Conservation (phyloP, 192 early-diverging fungal species). For the Oehlia diaphana region DNA sequence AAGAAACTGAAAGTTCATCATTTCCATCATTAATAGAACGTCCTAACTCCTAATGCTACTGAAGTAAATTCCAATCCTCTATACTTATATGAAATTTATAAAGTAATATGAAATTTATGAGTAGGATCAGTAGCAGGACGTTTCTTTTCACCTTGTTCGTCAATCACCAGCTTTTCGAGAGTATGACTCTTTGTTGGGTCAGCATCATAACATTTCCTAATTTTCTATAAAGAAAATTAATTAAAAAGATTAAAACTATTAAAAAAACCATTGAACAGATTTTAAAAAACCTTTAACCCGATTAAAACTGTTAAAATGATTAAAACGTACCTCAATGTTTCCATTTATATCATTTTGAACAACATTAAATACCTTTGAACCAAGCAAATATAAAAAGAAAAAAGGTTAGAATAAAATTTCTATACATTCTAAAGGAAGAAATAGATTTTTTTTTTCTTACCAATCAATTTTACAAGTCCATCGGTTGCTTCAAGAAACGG, state of each 20-base stretch:
- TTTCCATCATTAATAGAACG: constrained; percentile 51
- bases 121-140: constrained; percentile 67
- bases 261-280: constrained; percentile 20
- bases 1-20: constrained; percentile 71
- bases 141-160: constrained; percentile 78
- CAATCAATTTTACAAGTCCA: constrained; percentile 75
- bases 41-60: constrained; percentile 61
- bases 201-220: constrained; percentile 70
- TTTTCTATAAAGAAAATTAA: constrained; percentile 59
- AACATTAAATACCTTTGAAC: constrained; percentile 70
- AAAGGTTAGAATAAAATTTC: background rate
- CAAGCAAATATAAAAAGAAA: constrained; percentile 57
- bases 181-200: constrained; percentile 72
- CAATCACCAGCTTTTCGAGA: constrained; percentile 77
- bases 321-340: constrained; percentile 72
- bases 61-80: constrained; percentile 81
- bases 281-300: no score
- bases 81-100: background rate
- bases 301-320: background rate
- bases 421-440: background rate
- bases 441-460: constrained; percentile 34
- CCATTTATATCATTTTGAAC: constrained; percentile 92
- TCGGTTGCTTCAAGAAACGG: constrained; percentile 56
- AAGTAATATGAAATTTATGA: background rate
- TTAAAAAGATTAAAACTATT: background rate